A percentile compares a stretch with the other conserved stretches of the same genome.
Evolutionary conservation across 116 monocot genomes (phyloP).

Genomic region (Zostera marina): DNA sequence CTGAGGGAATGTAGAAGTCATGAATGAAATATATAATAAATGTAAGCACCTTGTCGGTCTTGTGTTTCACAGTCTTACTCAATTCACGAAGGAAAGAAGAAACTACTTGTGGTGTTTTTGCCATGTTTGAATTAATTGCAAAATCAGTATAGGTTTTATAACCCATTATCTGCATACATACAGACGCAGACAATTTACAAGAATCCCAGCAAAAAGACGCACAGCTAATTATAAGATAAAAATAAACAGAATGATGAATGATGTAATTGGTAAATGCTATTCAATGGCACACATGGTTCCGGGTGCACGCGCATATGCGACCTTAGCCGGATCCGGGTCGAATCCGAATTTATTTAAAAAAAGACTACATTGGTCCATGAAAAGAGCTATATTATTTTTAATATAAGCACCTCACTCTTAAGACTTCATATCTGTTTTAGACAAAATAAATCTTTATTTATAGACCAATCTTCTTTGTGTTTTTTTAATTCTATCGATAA

Average conservation of each 20-base stretch:
- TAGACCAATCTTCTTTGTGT: too few species aligned
- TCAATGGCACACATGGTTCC: too few species aligned
- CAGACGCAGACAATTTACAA: neutral
- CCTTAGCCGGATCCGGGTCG: too few species aligned
- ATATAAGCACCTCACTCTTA: too few species aligned
- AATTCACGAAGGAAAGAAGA: constrained; percentile 46
- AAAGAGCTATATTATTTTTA: too few species aligned
- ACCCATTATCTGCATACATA: constrained; percentile 57
- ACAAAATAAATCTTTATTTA: too few species aligned
- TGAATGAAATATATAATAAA: neutral
- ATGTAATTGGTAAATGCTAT: neutral
- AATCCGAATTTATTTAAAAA: too few species aligned
- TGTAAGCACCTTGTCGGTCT: constrained; percentile 55
- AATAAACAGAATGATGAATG: neutral
- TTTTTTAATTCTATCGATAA: too few species aligned
- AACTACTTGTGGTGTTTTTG: constrained; percentile 61
- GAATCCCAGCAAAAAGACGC: neutral
- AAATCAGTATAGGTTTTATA: constrained; percentile 85
- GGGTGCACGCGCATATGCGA: too few species aligned
- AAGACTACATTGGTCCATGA: too few species aligned
- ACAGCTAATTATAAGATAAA: neutral
- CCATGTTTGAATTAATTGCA: constrained; percentile 71
- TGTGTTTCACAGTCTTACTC: constrained; percentile 36
- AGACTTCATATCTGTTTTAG: too few species aligned
- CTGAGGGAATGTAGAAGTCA: neutral